Percentiles rank a stretch among this genome's conserved stretches.
These are phyloP conservation scores for Stentor coeruleus DNA, from an alignment of 73 alveolate genomes.

Conservation along the genomic window DNA sequence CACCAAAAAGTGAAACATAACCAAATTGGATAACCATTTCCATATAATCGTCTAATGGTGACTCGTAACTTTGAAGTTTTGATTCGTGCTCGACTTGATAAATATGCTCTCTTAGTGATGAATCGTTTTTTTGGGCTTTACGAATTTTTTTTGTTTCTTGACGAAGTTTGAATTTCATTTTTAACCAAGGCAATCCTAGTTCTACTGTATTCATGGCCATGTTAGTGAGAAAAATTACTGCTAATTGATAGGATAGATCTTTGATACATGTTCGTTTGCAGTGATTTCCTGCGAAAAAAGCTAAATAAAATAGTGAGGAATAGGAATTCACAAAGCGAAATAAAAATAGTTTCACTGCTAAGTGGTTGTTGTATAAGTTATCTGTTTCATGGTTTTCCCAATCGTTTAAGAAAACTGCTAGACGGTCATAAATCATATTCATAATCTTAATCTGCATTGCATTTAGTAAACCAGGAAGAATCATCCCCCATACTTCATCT, in stretches of 20 bases:
- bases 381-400: conserved; percentile 20
- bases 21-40: conserved; percentile 43
- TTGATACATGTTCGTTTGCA: not conserved
- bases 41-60: too few species aligned
- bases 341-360: not conserved
- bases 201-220: not conserved
- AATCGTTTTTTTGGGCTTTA: too few species aligned
- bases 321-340: conserved; percentile 2
- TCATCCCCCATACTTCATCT: not conserved
- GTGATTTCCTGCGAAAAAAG: not conserved
- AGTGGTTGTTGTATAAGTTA: not conserved
- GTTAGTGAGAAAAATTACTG: not conserved
- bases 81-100: too few species aligned
- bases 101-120: too few species aligned
- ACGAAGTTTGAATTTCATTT: not conserved
- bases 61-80: too few species aligned
- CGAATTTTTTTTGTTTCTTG: not conserved
- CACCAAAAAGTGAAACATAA: conserved; percentile 41
- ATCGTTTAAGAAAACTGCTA: conserved; percentile 2
- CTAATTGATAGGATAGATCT: not conserved
- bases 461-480: not conserved
- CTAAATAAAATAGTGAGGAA: conserved; percentile 21
- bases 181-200: not conserved
- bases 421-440: not conserved
- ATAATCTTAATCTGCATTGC: conserved; percentile 20